Conservation (phyloP, 2,329 filamentous ascomycete genomes). For the Aspergillus udagawae region DNA sequence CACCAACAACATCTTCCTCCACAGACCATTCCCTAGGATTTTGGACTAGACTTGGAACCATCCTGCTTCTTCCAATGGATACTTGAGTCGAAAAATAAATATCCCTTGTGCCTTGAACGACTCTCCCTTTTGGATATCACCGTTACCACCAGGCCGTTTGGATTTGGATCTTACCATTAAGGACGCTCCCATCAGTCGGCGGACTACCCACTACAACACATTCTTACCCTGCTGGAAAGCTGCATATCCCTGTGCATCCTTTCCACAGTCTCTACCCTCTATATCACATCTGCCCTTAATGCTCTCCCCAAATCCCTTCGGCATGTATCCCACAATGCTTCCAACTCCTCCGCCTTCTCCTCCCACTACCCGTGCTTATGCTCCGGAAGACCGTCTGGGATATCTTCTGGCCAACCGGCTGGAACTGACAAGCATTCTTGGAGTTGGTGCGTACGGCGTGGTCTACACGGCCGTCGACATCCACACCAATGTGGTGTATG, state of each 20-base stretch:
- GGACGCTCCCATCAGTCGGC: not conserved
- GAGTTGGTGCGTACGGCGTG: conserved; percentile 92
- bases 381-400: conserved; percentile 82
- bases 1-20: not conserved
- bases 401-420: conserved; percentile 76
- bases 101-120: conserved; percentile 6
- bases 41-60: conserved; percentile 3
- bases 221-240: conserved; percentile 4
- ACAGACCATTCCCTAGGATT: conserved; percentile 14
- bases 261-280: conserved; percentile 7
- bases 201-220: conserved; percentile 6
- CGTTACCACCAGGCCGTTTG: not conserved
- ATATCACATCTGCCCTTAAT: conserved; percentile 10
- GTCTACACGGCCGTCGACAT: conserved; percentile 88
- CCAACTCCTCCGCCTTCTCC: conserved; percentile 46
- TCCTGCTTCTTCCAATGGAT: conserved; percentile 19
- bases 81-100: conserved; percentile 14
- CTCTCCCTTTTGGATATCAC: conserved; percentile 5
- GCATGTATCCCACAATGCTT: conserved; percentile 44
- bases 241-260: not conserved
- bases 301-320: conserved; percentile 18
- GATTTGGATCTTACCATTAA: conserved; percentile 7
- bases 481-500: conserved; percentile 76
- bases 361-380: conserved; percentile 48
- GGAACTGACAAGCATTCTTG: conserved; percentile 78